phyloP scores from a whole-genome alignment of 2,329 filamentous ascomycete genomes.

The Talaromyces funiculosus region DNA sequence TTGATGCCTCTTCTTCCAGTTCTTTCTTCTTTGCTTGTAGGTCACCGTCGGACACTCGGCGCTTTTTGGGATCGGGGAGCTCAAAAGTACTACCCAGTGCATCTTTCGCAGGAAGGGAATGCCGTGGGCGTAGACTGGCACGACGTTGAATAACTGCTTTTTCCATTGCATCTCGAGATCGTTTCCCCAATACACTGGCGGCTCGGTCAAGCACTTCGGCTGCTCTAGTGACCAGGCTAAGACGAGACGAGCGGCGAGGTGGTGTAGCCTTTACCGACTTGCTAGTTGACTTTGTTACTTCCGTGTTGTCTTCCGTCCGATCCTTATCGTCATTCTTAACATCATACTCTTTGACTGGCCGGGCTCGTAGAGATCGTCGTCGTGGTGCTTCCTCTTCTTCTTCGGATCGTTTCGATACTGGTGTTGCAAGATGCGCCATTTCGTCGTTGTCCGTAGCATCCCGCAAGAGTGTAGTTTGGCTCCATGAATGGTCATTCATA shows the following conservation, averaged over 20 bases:
- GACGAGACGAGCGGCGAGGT: constrained; percentile 41
- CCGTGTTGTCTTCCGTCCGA: neutral
- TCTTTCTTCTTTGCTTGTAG: constrained; percentile 21
- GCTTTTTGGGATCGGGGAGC: constrained; percentile 34
- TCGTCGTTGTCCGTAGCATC: constrained; percentile 21
- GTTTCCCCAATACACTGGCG: constrained; percentile 55
- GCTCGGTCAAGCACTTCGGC: constrained; percentile 45
- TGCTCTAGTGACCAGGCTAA: constrained; percentile 39
- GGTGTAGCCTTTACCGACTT: constrained; percentile 18
- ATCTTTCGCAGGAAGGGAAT: constrained; percentile 23
- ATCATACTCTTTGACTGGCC: constrained; percentile 26
- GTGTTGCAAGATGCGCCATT: constrained; percentile 29
- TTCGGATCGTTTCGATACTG: constrained; percentile 31
- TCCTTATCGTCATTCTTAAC: constrained; percentile 1
- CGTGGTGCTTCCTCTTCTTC: constrained; percentile 24
- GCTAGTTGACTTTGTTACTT: constrained; percentile 18
- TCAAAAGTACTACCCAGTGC: constrained; percentile 15
- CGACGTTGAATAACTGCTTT: constrained; percentile 54
- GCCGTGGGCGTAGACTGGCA: constrained; percentile 54
- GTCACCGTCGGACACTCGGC: constrained; percentile 37
- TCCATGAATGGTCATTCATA: constrained; percentile 34
- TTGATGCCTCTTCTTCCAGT: constrained; percentile 13
- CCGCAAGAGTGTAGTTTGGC: constrained; percentile 19
- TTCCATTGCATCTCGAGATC: constrained; percentile 51
- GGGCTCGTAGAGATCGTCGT: constrained; percentile 28